These are phyloP conservation scores for Russula ochroleuca DNA, from an alignment of 768 basidiomycete genomes.

Conservation along the genomic window DNA sequence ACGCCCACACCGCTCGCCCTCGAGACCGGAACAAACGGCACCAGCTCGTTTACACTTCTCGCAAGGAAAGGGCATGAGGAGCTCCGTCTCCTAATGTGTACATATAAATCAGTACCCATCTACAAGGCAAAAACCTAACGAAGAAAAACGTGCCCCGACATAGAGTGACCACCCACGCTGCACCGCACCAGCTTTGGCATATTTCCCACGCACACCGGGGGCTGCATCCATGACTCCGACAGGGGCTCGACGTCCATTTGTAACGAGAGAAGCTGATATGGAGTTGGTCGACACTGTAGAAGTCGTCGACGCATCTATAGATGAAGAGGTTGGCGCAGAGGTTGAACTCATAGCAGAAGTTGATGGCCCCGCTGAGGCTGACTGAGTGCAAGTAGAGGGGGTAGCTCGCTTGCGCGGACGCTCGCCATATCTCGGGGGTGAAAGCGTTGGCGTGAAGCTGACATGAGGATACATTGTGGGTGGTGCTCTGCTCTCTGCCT, in stretches of 20 bases:
- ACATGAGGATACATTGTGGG: slow-evolving; percentile 5
- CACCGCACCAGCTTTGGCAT: slow-evolving; percentile 13
- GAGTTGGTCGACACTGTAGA: not conserved
- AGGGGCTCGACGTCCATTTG: slow-evolving; percentile 7
- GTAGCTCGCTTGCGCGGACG: slow-evolving; percentile 1
- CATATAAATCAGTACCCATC: not conserved
- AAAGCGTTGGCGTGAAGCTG: slow-evolving; percentile 14
- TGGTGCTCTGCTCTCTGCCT: slow-evolving; percentile 1
- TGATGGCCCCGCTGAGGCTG: not conserved
- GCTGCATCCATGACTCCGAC: slow-evolving; percentile 2
- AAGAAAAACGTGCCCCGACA: slow-evolving; percentile 11
- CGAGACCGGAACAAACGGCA: slow-evolving; percentile 13
- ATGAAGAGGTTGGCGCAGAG: not conserved
- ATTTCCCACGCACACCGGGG: slow-evolving; percentile 11
- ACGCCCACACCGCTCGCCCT: slow-evolving; percentile 18
- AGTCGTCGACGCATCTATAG: not conserved
- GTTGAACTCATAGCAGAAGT: not conserved
- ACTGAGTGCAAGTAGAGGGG: not conserved
- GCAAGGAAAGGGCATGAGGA: slow-evolving; percentile 11
- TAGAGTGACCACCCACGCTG: slow-evolving; percentile 19
- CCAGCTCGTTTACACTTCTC: slow-evolving; percentile 14
- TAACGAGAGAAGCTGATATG: not conserved
- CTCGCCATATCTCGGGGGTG: slow-evolving; percentile 6
- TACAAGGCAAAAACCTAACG: not conserved
- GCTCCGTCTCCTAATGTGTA: slow-evolving; percentile 12